Evolutionary conservation across 108 stramenopile species (phyloP), one percentile per base, ranked within the genome.

Genomic region (Parmales sp.): DNA sequence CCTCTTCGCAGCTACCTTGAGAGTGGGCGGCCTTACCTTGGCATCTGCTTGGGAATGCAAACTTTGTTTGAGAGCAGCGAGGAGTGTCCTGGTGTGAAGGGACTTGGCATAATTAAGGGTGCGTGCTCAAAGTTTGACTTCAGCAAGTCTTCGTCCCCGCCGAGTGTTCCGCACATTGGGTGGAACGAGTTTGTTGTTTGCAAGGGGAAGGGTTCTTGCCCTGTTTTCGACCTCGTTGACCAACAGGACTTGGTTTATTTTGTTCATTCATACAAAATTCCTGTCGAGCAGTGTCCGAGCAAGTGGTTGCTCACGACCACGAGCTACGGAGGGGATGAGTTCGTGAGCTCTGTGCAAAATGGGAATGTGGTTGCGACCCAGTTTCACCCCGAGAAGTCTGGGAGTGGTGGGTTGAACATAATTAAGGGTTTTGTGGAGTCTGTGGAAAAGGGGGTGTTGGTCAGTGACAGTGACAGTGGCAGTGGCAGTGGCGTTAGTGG

Each of bases 11-110:
- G 82, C 29, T 96, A 95, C 66, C 65, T 97, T 0, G 68, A 67
- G 26, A 51, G 72, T 22, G 80, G 93, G 70, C 79, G 91, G 16
- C 94, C 95, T 0, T 98, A 93, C 80, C 73, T 98, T 43, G 98
- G 98, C 16, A 97, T 98, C 37, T 98, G 98, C 77, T 75, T 98
- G n/a, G 98, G 98, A 2, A 94, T 98, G 95, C 97, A 98, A 70
- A 92, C 93, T 0, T 74, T 98, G 1, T 98, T 98, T 66, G 95
- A 95, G 63, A 80, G 80, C 0, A 90, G 88, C 65, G 93, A 95
- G 54, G 98, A 98, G 63, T 69, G 72, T 29, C 76, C 76, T 4
- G 88, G 79, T 0, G 75, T 86, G 63, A 76, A 76, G 39, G 97
- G 97, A 16, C 73, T 98, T 37, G 95, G 95, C 36, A 83, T 96